Evolutionary conservation across 1,139 yeast genomes (phyloP).

Genomic region (Yamadazyma buinensis): DNA sequence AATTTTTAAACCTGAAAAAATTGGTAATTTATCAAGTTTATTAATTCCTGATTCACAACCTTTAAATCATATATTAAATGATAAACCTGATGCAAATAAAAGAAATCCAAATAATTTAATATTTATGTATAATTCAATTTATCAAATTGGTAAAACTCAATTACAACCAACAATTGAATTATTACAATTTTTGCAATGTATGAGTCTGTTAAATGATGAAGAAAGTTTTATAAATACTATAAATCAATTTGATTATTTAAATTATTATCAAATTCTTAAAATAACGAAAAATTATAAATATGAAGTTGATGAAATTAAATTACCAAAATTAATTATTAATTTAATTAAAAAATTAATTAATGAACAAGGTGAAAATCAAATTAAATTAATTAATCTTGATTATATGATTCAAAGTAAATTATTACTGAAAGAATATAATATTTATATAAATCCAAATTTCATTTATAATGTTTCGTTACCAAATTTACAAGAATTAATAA

Average conservation of each 20-base stretch:
- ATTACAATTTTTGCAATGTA: conserved; percentile 86
- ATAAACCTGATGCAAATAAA: conserved; percentile 13
- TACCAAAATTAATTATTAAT: conserved; percentile 46
- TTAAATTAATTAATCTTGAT: conserved; percentile 28
- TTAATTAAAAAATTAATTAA: conserved; percentile 29
- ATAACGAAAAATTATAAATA: conserved; percentile 75
- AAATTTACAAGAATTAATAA: conserved; percentile 54
- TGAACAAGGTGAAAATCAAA: conserved; percentile 40
- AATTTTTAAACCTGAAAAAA: conserved; percentile 42
- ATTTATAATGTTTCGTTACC: conserved; percentile 56
- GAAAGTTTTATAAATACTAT: conserved; percentile 57
- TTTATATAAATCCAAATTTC: conserved; percentile 47
- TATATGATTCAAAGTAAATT: conserved; percentile 44
- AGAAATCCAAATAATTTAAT: conserved; percentile 30
- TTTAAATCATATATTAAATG: conserved; percentile 23
- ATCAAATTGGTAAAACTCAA: conserved; percentile 59
- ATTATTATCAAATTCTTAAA: conserved; percentile 68
- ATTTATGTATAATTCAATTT: conserved; percentile 56
- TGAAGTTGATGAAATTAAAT: conserved; percentile 72
- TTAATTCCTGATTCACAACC: conserved; percentile 11
- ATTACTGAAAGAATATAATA: conserved; percentile 37
- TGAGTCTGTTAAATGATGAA: conserved; percentile 57
- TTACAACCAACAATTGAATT: conserved; percentile 74
- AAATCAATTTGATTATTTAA: conserved; percentile 54
- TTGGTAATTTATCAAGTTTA: conserved; percentile 28